Evolutionary conservation across 2,329 filamentous ascomycete genomes (phyloP).

Genomic region (Colletotrichum karsti): DNA sequence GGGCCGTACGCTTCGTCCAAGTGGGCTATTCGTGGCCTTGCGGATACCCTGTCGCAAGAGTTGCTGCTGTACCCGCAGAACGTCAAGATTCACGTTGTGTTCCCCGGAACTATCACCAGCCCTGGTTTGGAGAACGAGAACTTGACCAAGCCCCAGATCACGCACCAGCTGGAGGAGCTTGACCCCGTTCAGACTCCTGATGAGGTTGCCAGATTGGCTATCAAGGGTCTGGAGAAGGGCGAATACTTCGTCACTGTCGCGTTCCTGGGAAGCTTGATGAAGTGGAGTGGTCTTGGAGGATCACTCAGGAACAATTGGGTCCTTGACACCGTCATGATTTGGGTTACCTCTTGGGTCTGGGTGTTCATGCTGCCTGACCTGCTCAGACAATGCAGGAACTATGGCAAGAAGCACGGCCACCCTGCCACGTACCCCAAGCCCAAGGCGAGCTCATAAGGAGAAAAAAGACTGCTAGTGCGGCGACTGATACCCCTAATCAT

Average conservation of each 20-base stretch:
- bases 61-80: constrained; percentile 85
- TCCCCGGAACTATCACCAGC: constrained; percentile 83
- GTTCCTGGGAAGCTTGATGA: constrained; percentile 77
- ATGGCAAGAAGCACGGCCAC: constrained; percentile 66
- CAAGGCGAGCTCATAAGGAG: constrained; percentile 1
- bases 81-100: constrained; percentile 83
- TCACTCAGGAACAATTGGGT: constrained; percentile 67
- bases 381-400: constrained; percentile 65
- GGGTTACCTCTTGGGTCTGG: constrained; percentile 63
- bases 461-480: background rate
- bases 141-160: constrained; percentile 80
- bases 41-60: constrained; percentile 86
- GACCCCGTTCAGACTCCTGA: constrained; percentile 84
- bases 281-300: constrained; percentile 65
- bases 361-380: constrained; percentile 65
- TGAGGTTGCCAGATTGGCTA: constrained; percentile 74
- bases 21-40: constrained; percentile 82
- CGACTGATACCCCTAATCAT: constrained; percentile 5
- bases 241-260: constrained; percentile 82
- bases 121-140: constrained; percentile 83
- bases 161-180: constrained; percentile 80
- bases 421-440: constrained; percentile 56
- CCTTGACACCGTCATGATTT: constrained; percentile 62
- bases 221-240: constrained; percentile 81
- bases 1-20: constrained; percentile 85